These are phyloP conservation scores for Sclerotinia nivalis DNA, from an alignment of 2,329 filamentous ascomycete species.

Conservation along the genomic window DNA sequence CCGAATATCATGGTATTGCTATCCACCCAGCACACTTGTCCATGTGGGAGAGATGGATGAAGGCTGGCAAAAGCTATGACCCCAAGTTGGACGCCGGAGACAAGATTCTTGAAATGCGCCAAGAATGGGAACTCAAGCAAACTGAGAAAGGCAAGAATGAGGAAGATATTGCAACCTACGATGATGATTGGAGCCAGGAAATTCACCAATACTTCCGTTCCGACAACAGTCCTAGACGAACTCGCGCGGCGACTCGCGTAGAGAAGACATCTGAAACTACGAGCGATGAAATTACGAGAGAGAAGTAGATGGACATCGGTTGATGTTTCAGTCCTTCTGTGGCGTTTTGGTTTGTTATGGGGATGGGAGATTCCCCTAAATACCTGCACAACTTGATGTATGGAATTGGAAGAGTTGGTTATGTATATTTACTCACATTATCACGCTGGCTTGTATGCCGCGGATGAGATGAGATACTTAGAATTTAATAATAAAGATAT, in stretches of 20 bases:
- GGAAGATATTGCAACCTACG: slow-evolving; percentile 24
- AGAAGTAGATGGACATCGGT: neutral
- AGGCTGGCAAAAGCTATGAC: slow-evolving; percentile 80
- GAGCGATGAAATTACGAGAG: slow-evolving; percentile 18
- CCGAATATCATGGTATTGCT: slow-evolving; percentile 90
- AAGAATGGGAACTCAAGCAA: slow-evolving; percentile 61
- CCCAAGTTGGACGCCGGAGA: slow-evolving; percentile 78
- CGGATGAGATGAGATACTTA: neutral
- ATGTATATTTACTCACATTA: neutral
- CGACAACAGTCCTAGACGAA: slow-evolving; percentile 14
- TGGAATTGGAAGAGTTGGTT: neutral
- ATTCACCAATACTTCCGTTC: slow-evolving; percentile 34
- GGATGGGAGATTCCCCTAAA: neutral
- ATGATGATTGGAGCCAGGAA: slow-evolving; percentile 34
- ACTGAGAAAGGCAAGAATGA: slow-evolving; percentile 41
- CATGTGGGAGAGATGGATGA: slow-evolving; percentile 79
- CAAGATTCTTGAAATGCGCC: slow-evolving; percentile 79
- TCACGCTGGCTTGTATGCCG: neutral
- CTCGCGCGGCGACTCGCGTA: neutral
- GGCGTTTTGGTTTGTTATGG: slow-evolving; percentile 4
- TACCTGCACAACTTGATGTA: neutral
- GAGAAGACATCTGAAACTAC: neutral
- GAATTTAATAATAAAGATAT: slow-evolving; percentile 9
- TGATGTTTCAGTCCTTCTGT: neutral
- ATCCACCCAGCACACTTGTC: slow-evolving; percentile 88